Conservation (phyloP, 139 green algal species). For the Ettlia oleoabundans region DNA sequence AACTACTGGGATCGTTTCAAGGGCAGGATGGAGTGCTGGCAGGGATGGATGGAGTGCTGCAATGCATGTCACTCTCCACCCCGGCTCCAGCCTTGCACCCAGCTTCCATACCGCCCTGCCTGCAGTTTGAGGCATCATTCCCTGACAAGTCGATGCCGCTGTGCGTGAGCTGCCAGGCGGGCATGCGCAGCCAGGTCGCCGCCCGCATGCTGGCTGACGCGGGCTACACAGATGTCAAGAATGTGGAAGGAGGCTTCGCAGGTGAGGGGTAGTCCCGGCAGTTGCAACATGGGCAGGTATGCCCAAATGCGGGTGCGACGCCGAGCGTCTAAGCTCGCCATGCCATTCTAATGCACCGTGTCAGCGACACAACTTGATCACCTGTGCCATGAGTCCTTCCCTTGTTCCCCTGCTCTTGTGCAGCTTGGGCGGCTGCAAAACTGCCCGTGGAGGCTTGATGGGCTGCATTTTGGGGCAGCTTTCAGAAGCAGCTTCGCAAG, state of each 20-base stretch:
- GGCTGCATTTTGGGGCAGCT: too few species aligned
- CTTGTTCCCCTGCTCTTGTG: neutral
- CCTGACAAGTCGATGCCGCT: conserved; percentile 3
- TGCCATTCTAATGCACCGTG: too few species aligned
- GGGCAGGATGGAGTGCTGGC: too few species aligned
- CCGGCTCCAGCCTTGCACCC: too few species aligned
- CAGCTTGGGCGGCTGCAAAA: conserved; percentile 9
- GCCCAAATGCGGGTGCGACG: too few species aligned
- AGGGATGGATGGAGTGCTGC: too few species aligned
- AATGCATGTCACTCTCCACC: too few species aligned
- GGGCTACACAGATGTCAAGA: conserved; percentile 32
- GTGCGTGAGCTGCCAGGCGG: conserved; percentile 30
- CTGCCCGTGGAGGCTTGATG: conserved; percentile 9
- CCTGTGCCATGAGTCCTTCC: neutral
- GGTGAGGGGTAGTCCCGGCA: neutral
- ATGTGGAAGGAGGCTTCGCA: conserved; percentile 33
- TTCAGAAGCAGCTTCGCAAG: too few species aligned
- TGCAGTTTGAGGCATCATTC: conserved; percentile 24
- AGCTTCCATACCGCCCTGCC: neutral
- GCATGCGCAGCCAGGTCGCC: conserved; percentile 19
- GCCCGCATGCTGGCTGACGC: conserved; percentile 10
- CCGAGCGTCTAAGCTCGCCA: too few species aligned
- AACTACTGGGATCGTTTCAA: too few species aligned
- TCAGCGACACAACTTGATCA: too few species aligned
- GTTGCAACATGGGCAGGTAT: too few species aligned